phyloP scores from a whole-genome alignment of 2,329 filamentous ascomycete species.

The Fusarium longipes region DNA sequence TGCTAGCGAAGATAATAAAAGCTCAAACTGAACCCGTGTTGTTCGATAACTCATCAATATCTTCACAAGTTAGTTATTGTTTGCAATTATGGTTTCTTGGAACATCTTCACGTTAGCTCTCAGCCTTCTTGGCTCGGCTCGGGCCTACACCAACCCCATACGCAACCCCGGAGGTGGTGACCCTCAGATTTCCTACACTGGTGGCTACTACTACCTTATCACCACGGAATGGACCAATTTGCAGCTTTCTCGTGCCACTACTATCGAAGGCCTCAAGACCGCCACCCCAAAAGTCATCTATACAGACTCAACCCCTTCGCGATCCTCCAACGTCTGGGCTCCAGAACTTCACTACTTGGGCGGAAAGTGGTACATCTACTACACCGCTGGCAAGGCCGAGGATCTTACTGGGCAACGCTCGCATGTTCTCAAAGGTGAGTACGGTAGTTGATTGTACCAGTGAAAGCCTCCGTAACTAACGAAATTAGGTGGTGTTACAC shows the following conservation, averaged over 20 bases:
- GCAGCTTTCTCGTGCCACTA: constrained; percentile 64
- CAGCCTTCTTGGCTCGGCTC: constrained; percentile 24
- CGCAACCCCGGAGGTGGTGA: constrained; percentile 62
- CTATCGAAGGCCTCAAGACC: constrained; percentile 65
- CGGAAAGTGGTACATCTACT: constrained; percentile 66
- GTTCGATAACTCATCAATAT: too few species aligned
- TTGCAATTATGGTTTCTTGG: constrained; percentile 27
- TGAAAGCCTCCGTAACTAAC: not conserved
- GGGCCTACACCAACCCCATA: constrained; percentile 64
- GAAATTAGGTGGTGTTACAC: constrained; percentile 58
- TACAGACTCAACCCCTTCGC: constrained; percentile 56
- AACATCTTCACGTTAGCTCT: constrained; percentile 25
- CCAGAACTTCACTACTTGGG: constrained; percentile 65
- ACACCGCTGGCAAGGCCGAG: constrained; percentile 59
- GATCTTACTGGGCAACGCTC: constrained; percentile 62
- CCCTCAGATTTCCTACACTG: constrained; percentile 63
- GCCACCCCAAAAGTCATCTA: constrained; percentile 63
- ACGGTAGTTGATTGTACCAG: accelerated
- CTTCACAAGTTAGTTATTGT: not conserved
- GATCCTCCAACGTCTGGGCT: constrained; percentile 69
- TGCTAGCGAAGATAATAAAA: constrained; percentile 8
- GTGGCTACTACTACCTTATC: constrained; percentile 68
- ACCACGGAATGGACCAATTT: constrained; percentile 67
- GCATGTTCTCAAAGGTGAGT: constrained; percentile 62
- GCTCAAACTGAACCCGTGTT: not conserved